Percentiles rank a stretch among this genome's conserved stretches.
phyloP scores from a whole-genome alignment of 768 basidiomycete species.

The Boletus subcaerulescens region DNA sequence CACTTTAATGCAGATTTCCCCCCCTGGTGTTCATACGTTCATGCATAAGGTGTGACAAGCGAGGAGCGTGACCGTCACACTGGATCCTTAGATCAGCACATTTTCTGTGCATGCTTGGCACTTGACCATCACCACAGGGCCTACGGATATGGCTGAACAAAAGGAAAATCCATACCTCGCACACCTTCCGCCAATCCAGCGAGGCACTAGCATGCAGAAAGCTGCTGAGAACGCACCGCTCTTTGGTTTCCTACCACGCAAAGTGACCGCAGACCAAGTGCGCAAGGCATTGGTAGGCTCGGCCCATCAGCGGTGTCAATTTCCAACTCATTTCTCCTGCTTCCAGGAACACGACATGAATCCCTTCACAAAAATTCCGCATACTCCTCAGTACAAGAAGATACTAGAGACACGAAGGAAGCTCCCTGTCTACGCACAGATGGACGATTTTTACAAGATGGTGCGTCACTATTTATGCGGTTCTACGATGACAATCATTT shows the following conservation, averaged over 20 bases:
- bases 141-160: conserved; percentile 9
- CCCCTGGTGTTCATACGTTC: no score
- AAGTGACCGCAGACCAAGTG: conserved; percentile 63
- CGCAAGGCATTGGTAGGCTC: conserved; percentile 64
- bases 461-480: conserved; percentile 45
- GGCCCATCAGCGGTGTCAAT: neutral
- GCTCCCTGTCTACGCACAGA: conserved; percentile 87
- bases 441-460: conserved; percentile 89
- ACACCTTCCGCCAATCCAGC: conserved; percentile 36
- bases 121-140: conserved; percentile 1
- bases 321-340: neutral
- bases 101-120: conserved; percentile 4
- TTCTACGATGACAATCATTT: neutral
- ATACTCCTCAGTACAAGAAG: conserved; percentile 77
- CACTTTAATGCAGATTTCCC: conserved; percentile 19
- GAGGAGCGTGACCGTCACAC: conserved; percentile 2
- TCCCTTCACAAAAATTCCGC: conserved; percentile 82
- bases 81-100: conserved; percentile 10
- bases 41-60: neutral
- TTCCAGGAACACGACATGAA: conserved; percentile 74
- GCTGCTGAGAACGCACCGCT: conserved; percentile 52
- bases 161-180: conserved; percentile 56
- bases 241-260: conserved; percentile 70
- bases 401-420: conserved; percentile 83
- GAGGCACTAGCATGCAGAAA: conserved; percentile 16